Percentiles rank a stretch among this genome's conserved stretches.
Evolutionary conservation across 768 basidiomycete genomes (phyloP).

Genomic region (Tephrocybe rancida): DNA sequence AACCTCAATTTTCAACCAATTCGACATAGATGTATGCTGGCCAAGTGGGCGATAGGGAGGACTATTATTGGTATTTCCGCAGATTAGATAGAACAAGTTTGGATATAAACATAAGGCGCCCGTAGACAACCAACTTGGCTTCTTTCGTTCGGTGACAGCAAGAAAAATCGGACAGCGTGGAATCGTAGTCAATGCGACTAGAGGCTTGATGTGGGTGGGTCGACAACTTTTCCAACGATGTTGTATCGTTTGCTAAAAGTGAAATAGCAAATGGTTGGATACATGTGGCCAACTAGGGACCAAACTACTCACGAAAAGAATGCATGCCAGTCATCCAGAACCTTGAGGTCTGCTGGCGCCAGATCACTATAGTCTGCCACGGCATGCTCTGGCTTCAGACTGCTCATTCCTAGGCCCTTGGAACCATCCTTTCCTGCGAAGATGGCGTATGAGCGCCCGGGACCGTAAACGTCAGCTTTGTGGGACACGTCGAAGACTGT

Average conservation of each 20-base stretch:
- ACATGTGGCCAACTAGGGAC: background rate
- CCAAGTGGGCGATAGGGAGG: too few species aligned
- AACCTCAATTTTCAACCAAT: too few species aligned
- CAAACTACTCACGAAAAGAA: conserved; percentile 77
- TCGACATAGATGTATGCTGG: too few species aligned
- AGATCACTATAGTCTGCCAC: conserved; percentile 83
- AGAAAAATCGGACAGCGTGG: background rate
- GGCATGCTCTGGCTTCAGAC: conserved; percentile 83
- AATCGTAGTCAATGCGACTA: conserved; percentile 4
- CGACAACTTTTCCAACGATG: conserved; percentile 75
- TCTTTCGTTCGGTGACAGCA: background rate
- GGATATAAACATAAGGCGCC: background rate
- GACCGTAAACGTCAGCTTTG: conserved; percentile 89
- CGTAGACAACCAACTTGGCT: background rate
- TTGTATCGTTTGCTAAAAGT: conserved; percentile 78
- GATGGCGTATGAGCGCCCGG: conserved; percentile 74
- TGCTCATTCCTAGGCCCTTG: conserved; percentile 86
- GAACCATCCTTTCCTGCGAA: conserved; percentile 97
- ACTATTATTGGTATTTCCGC: conserved; percentile 8
- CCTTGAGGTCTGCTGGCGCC: conserved; percentile 70
- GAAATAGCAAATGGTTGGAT: background rate
- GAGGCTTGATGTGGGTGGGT: conserved; percentile 33
- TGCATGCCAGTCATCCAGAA: conserved; percentile 84
- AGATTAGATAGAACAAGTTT: conserved; percentile 1
- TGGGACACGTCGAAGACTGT: conserved; percentile 88